phyloP scores from a whole-genome alignment of 148 eudicot genomes.

The Fallopia convolvulus region DNA sequence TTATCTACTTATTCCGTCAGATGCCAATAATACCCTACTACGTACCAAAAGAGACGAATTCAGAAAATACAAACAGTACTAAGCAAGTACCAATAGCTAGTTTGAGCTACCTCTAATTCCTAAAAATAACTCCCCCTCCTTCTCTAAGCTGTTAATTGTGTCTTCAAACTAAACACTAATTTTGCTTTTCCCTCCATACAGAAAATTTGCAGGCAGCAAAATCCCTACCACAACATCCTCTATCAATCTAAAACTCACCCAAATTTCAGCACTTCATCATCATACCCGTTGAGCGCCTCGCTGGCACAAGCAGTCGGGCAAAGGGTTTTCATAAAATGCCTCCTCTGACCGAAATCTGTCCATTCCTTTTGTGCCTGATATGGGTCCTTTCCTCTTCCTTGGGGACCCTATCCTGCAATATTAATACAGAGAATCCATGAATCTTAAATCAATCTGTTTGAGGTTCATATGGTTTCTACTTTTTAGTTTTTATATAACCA shows the following conservation, averaged over 20 bases:
- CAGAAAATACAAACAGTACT: neutral
- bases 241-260: neutral
- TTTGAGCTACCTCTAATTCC: no score
- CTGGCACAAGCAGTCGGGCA: conserved; percentile 88
- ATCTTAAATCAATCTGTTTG: neutral
- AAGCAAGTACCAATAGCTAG: no score
- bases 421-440: neutral
- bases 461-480: neutral
- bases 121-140: neutral
- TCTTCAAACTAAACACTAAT: neutral
- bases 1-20: neutral
- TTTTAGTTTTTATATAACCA: neutral
- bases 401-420: conserved; percentile 81
- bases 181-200: conserved; percentile 2
- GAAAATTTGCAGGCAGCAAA: neutral
- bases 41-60: neutral
- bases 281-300: conserved; percentile 8
- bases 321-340: conserved; percentile 89
- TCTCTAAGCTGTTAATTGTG: neutral
- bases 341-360: conserved; percentile 93
- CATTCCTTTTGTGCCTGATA: conserved; percentile 81
- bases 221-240: neutral
- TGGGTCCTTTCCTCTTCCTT: conserved; percentile 85
- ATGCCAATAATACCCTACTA: neutral
- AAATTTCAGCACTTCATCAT: neutral